These are phyloP conservation scores for Baudoinia panamericana DNA, from an alignment of 495 filamentous ascomycete genomes.

Conservation along the genomic window DNA sequence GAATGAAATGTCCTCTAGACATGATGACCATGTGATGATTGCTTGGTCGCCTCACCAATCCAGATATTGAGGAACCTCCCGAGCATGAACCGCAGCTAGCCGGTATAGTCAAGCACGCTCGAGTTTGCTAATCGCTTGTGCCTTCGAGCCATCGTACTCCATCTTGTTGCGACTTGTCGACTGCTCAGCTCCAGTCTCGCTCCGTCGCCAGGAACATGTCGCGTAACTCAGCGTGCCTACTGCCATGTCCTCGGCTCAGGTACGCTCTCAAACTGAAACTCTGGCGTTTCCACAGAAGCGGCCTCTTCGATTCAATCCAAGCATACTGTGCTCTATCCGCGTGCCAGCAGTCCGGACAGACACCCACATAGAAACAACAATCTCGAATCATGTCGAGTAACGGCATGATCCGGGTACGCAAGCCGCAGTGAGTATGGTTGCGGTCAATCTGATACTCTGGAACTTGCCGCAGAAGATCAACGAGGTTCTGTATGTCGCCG, in stretches of 20 bases:
- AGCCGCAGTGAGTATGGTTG: conserved; percentile 65
- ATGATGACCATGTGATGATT: no score
- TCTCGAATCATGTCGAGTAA: conserved; percentile 52
- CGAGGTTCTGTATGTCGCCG: conserved; percentile 39
- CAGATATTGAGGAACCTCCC: no score
- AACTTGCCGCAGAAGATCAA: conserved; percentile 45
- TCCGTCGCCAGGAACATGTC: conserved; percentile 44
- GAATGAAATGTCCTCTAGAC: no score
- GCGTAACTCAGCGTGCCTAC: conserved; percentile 32
- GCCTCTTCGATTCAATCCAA: conserved; percentile 28
- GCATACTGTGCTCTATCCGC: conserved; percentile 21
- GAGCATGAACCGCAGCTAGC: no score
- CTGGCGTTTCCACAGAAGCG: conserved; percentile 25
- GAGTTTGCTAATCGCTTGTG: no score
- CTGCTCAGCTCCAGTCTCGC: conserved; percentile 40
- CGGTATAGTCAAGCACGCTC: no score
- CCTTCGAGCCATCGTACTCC: no score
- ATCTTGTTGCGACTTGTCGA: no score
- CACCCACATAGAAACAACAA: conserved; percentile 29
- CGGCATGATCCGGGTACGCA: conserved; percentile 52
- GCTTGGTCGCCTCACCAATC: no score
- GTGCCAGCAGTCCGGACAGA: conserved; percentile 37
- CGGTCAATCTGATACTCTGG: conserved; percentile 69
- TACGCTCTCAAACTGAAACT: conserved; percentile 28
- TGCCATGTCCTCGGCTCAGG: conserved; percentile 28